Evolutionary conservation across 1,284 basidiomycete genomes (phyloP).

Genomic region (Tilletia indica): DNA sequence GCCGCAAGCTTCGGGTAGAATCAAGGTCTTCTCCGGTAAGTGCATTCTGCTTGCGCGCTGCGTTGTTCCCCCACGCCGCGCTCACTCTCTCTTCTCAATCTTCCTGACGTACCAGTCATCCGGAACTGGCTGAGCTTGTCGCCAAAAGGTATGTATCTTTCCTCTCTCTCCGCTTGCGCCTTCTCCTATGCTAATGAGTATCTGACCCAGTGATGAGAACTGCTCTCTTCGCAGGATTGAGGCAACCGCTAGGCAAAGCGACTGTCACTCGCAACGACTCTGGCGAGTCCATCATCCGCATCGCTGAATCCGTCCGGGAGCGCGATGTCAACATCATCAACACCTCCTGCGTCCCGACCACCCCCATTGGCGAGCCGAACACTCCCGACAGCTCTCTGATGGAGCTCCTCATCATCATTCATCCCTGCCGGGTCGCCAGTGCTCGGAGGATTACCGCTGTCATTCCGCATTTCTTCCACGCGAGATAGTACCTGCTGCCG

Average conservation of each 20-base stretch:
- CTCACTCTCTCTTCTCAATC: not conserved
- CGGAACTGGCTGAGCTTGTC: constrained; percentile 89
- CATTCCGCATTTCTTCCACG: constrained; percentile 57
- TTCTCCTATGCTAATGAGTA: not conserved
- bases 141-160: constrained; percentile 72
- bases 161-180: too few relatives aligned
- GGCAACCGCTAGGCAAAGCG: constrained; percentile 57
- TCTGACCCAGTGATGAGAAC: not conserved
- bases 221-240: constrained; percentile 31
- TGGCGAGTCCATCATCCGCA: constrained; percentile 87
- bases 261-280: constrained; percentile 84
- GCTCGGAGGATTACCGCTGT: constrained; percentile 95
- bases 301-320: constrained; percentile 92
- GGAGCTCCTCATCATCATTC: constrained; percentile 99
- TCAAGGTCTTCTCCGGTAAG: constrained; percentile 34
- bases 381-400: constrained; percentile 70
- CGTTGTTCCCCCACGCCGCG: not conserved
- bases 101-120: constrained; percentile 64
- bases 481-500: constrained; percentile 72
- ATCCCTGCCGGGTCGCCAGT: constrained; percentile 84
- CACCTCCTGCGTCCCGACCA: constrained; percentile 73
- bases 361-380: constrained; percentile 30
- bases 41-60: not conserved
- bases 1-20: too few relatives aligned
- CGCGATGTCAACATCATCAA: constrained; percentile 99